Evolutionary conservation across 2,329 filamentous ascomycete genomes (phyloP), one percentile per base, ranked within the genome.

Genomic region (Ceratocystis albifundus): DNA sequence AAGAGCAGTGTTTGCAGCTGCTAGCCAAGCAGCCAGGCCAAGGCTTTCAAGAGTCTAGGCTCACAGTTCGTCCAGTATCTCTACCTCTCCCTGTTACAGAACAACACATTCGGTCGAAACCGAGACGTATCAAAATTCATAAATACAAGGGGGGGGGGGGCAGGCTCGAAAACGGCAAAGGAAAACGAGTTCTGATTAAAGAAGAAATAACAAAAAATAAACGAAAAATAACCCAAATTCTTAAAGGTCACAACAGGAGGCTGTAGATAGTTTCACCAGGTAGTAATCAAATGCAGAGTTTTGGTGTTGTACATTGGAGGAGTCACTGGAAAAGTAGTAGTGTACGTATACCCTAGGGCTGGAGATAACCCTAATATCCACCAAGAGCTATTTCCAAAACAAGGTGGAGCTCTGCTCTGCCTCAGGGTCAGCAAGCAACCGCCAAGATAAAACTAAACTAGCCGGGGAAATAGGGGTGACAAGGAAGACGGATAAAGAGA

Each of bases 71-170:
- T 59, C 53, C 53, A 30, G 53, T 59, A 59, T 59, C 28, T 32
- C 53, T 59, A 4, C 28, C 28, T 59, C 53, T n/a, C 53, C 53
- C 36, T 59, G 53, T 59, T 59, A 59, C 53, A 59, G 53, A 59
- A 30, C 25, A 32, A 36, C 53, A 59, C 17, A 10, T 59, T 59
- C 53, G 53, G 53, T 59, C 28, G 53, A 59, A 36, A 17, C 53
- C 53, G 28, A 59, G 53, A 59, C 53, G 53, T 20, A 30, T 59
- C 28, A 59, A 32, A 17, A 59, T 59, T 59, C 28, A 59, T 4
- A 59, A 59, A 17, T 36, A 36, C 8, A 36, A 28, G 53, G 53
- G 25, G 28, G n/a, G n/a, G n/a, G n/a, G n/a, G n/a, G n/a, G n/a
- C n/a, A n/a, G n/a, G 48, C 48, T 22, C 20, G 20, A 15, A 12